Conservation (phyloP, 305 asterid species). For the Rubia peregrina region DNA sequence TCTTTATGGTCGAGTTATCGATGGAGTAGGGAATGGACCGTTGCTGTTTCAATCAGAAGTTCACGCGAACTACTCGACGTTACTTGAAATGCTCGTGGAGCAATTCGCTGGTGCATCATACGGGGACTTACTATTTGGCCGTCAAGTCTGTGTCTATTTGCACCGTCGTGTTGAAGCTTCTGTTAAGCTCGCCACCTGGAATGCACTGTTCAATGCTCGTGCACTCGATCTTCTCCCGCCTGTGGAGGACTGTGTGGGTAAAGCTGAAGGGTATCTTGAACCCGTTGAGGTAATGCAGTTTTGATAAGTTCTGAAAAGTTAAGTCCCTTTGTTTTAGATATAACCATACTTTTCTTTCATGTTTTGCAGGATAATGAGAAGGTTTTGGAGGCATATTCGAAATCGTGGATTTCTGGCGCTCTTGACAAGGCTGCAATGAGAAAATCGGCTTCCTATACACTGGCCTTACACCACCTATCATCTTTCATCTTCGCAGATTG, state of each 20-base stretch:
- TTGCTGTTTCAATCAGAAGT: constrained; percentile 55
- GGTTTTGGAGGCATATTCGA: constrained; percentile 68
- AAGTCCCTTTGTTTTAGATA: not conserved
- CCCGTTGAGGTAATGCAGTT: constrained; percentile 67
- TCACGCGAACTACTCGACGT: constrained; percentile 70
- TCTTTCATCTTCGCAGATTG: constrained; percentile 49
- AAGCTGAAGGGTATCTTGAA: constrained; percentile 70
- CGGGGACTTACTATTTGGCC: constrained; percentile 72
- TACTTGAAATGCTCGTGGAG: constrained; percentile 72
- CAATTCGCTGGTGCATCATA: constrained; percentile 91
- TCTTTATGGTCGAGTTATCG: constrained; percentile 55
- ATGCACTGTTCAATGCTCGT: constrained; percentile 59
- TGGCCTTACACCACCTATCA: constrained; percentile 75
- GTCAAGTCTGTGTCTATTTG: constrained; percentile 76
- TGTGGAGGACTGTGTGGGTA: constrained; percentile 41
- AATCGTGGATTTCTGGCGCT: constrained; percentile 85
- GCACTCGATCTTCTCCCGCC: constrained; percentile 85
- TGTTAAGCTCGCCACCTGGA: constrained; percentile 74
- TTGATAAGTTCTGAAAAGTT: not conserved
- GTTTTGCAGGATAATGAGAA: constrained; percentile 63
- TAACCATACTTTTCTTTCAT: constrained; percentile 6
- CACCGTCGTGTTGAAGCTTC: constrained; percentile 70
- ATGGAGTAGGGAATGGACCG: constrained; percentile 22
- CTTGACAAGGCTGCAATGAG: constrained; percentile 74
- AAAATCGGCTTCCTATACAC: constrained; percentile 45